Evolutionary conservation across 306 rosid species (phyloP), one percentile per base, ranked within the genome.

Genomic region (Notholithocarpus densiflorus): DNA sequence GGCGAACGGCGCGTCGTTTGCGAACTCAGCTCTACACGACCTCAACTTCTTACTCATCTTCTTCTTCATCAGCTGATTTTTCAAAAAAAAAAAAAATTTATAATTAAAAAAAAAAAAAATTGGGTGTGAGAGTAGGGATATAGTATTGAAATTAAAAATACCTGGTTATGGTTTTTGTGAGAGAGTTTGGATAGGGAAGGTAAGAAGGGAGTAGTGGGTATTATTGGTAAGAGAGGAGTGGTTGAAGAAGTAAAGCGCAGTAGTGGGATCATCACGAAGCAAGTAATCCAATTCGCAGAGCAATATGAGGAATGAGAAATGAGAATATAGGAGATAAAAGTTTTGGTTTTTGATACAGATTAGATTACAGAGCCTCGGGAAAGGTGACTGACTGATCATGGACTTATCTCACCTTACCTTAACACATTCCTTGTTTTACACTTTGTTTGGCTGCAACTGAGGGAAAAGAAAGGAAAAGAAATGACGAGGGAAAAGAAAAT

Each of bases 1-100:
- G 31, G 91, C 93, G 27, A 91, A 87, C 3, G 99, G 99, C 13
- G 93, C 97, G 48, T 95, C 98, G 12, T 84, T 84, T 13, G 89
- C 61, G 43, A 95, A 77, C 5, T 88, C 82, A 0, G 97, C 97
- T 55, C 81, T 73, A 75, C 93, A 90, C 6, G 65, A 45, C 18
- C 92, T 89, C 5, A 56, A 45, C 6, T 65, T 76, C 29, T 79
- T 43, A 3, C 77, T 11, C 71, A 76, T 52, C 34, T 34, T 81
- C 45, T 64, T 83, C 83, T 75, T 61, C 68, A 40, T 40, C 14
- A 31, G 6, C 5, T 45, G 14, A 10, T 48, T 48, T 48, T 48
- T 48, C 53, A 21, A 45, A 68, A 4, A 0, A 5, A 0, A 5
- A 26, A 32, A 12, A 27, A 34, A 27, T 5, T 5, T 27, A 9